Evolutionary conservation across 2,329 filamentous ascomycete species (phyloP).

Genomic region (Parafenestella ontariensis): DNA sequence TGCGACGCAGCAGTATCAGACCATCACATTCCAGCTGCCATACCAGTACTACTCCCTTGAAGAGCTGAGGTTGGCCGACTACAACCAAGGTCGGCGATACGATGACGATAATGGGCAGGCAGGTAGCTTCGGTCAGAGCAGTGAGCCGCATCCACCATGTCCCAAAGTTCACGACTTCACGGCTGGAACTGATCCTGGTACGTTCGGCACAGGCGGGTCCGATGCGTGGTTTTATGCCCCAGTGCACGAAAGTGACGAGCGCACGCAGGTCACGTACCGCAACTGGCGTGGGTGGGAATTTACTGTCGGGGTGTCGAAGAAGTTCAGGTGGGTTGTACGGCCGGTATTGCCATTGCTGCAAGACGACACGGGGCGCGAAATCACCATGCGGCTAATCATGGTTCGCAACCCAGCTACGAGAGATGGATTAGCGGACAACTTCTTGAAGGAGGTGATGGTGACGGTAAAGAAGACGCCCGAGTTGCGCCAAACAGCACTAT

Average conservation of each 20-base stretch:
- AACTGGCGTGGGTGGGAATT: slow-evolving; percentile 9
- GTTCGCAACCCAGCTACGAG: background rate
- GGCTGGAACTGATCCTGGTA: no score
- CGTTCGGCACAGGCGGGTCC: no score
- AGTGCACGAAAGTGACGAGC: background rate
- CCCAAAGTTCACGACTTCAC: no score
- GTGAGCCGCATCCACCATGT: slow-evolving; percentile 29
- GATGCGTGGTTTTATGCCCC: slow-evolving; percentile 1
- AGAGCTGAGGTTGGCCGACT: slow-evolving; percentile 74
- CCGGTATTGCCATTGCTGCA: background rate
- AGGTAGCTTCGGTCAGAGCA: slow-evolving; percentile 79
- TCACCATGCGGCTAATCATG: background rate
- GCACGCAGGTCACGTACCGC: slow-evolving; percentile 1
- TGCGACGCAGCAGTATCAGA: slow-evolving; percentile 72
- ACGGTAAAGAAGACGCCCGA: background rate
- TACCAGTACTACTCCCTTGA: slow-evolving; percentile 91
- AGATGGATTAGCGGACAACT: no score
- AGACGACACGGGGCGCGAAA: background rate
- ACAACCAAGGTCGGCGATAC: slow-evolving; percentile 81
- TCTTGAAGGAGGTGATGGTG: background rate
- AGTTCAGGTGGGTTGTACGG: background rate
- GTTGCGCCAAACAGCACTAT: background rate
- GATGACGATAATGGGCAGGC: slow-evolving; percentile 82
- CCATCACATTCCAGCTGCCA: slow-evolving; percentile 76
- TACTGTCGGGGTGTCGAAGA: background rate